These are phyloP conservation scores for Eucalyptus grandis DNA, from an alignment of 345 rosid species.

Conservation along the genomic window DNA sequence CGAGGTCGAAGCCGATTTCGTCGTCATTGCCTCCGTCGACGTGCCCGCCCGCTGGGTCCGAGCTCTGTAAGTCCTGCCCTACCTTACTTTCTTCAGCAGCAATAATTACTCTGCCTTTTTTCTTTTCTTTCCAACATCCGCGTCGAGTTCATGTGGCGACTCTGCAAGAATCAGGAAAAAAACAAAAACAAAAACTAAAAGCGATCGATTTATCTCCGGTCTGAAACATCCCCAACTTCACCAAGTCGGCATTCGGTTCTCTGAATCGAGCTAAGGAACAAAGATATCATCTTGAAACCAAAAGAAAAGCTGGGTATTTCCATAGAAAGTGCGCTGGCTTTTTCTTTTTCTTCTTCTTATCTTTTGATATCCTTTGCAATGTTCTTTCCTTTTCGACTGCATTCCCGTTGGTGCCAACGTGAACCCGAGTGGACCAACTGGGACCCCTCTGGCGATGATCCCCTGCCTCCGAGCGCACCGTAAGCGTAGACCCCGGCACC, in stretches of 20 bases:
- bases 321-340: neutral
- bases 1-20: conserved; percentile 81
- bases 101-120: neutral
- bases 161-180: neutral
- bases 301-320: neutral
- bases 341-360: neutral
- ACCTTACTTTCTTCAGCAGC: neutral
- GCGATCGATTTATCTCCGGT: neutral
- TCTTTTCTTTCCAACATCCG: neutral
- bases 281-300: neutral
- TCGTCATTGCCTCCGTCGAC: conserved; percentile 90
- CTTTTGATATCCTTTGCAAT: neutral
- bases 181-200: neutral
- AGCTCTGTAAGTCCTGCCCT: conserved; percentile 45
- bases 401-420: neutral
- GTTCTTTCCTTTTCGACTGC: neutral
- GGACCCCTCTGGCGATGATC: neutral
- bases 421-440: neutral
- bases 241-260: neutral
- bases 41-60: conserved; percentile 83
- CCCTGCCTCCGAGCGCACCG: neutral
- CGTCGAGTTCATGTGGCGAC: neutral
- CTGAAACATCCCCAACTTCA: neutral
- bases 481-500: neutral
- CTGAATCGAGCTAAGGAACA: neutral